Evolutionary conservation across 805 yeast species (phyloP), one percentile per base, ranked within the genome.

Genomic region (Starmerella sp.): DNA sequence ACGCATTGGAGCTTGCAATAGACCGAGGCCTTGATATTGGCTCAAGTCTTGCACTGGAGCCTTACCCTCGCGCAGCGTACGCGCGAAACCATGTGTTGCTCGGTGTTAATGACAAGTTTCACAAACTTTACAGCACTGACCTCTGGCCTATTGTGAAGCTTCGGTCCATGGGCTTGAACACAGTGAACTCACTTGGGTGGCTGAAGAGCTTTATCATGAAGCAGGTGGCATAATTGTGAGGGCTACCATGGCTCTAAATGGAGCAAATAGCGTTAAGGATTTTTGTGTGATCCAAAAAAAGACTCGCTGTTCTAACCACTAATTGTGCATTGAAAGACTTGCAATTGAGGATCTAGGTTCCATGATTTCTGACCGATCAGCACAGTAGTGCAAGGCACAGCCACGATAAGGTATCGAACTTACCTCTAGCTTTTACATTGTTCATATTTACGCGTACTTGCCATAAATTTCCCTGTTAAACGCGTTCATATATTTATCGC

Each of bases 61-160:
- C 89, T 6, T 93, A 86, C 71, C 86, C 88, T 76, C 79, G 87
- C 30, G 81, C 81, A n/a, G 77, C 95, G 58, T 90, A 82, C 71
- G 84, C 90, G 0, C 74, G 74, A 42, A 93, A 93, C 67, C 95
- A 89, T 67, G 75, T 79, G 51, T 71, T 90, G 60, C 71, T 93
- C 48, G 97, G 97, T 0, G 83, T 86, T 36, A 93, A 93, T 48
- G 98, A 93, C 69, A 89, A 89, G 69, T 71, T 93, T 57, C 95
- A 90, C 70, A 93, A 91, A 70, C 70, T 93, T 30, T 91, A 90
- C 66, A 75, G 87, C 6, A 82, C 86, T 1, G 86, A 82, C 60
- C 78, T 75, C 56, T 74, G 75, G 46, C 95, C 96, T 0, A 62
- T 91, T 5, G 96, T 90, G 34, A 76, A 79, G 44, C 70, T 82